Percentiles rank a stretch among this genome's conserved stretches.
Evolutionary conservation across 495 filamentous ascomycete genomes (phyloP).

Genomic region (Hypoxylon cercidicola): DNA sequence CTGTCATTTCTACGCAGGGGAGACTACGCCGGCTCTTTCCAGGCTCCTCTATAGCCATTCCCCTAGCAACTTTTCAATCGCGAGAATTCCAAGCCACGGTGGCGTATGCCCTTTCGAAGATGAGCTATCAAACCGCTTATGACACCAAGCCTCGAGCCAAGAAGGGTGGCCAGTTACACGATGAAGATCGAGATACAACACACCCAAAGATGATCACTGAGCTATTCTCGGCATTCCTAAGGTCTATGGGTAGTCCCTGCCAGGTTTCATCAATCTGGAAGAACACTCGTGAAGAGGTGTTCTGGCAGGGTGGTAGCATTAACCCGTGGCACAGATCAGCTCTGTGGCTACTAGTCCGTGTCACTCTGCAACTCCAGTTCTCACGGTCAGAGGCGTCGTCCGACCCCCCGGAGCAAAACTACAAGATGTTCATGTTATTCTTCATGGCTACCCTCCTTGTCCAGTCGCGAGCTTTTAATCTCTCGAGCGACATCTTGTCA

Average conservation of each 20-base stretch:
- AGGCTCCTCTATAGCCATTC: slow-evolving; percentile 56
- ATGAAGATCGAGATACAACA: slow-evolving; percentile 64
- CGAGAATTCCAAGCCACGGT: slow-evolving; percentile 51
- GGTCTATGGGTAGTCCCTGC: slow-evolving; percentile 50
- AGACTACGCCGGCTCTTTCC: slow-evolving; percentile 67
- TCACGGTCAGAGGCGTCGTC: slow-evolving; percentile 4
- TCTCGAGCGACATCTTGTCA: slow-evolving; percentile 50
- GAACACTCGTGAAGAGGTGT: slow-evolving; percentile 69
- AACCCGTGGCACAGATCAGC: slow-evolving; percentile 67
- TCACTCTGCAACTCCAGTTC: slow-evolving; percentile 57
- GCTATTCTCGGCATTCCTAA: slow-evolving; percentile 61
- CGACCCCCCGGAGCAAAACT: slow-evolving; percentile 37
- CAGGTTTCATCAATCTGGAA: slow-evolving; percentile 58
- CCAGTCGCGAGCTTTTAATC: slow-evolving; percentile 1
- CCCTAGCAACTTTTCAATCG: slow-evolving; percentile 45
- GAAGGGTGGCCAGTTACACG: slow-evolving; percentile 52
- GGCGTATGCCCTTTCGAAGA: slow-evolving; percentile 52
- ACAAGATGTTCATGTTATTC: slow-evolving; percentile 68
- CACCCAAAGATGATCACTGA: slow-evolving; percentile 67
- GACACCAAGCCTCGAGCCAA: slow-evolving; percentile 51
- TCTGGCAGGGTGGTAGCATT: slow-evolving; percentile 52
- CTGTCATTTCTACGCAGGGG: slow-evolving; percentile 60
- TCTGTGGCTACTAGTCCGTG: slow-evolving; percentile 69
- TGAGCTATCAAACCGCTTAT: slow-evolving; percentile 54
- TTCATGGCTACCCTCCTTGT: slow-evolving; percentile 58